Percentiles rank a stretch among this genome's conserved stretches.
Evolutionary conservation across 2,329 filamentous ascomycete genomes (phyloP).

Genomic region (Phyllosticta citriasiana): DNA sequence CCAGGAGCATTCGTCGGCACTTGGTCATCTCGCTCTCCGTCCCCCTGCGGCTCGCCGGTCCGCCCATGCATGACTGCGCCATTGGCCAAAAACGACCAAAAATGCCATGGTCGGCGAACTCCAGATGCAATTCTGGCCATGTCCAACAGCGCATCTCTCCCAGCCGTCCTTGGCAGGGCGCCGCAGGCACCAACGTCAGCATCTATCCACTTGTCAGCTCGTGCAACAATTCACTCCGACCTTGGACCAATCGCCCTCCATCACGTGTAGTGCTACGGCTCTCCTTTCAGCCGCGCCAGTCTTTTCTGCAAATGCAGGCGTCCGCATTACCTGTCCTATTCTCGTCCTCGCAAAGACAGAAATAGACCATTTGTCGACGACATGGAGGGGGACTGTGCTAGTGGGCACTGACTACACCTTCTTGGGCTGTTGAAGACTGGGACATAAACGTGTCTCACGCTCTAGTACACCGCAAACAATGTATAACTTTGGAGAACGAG

Average conservation of each 20-base stretch:
- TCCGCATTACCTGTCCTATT: neutral
- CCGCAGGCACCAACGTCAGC: neutral
- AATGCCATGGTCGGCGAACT: neutral
- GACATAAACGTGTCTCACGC: neutral
- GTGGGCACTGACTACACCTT: neutral
- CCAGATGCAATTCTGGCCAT: neutral
- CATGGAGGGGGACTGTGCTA: neutral
- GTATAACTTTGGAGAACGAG: neutral
- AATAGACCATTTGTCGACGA: neutral
- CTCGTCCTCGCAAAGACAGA: neutral
- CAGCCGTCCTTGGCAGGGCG: neutral
- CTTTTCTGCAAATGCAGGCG: neutral
- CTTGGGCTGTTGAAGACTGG: too few relatives aligned
- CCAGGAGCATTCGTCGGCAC: neutral
- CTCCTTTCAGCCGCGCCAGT: neutral
- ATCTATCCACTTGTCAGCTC: neutral
- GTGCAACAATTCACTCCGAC: neutral
- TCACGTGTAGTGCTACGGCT: neutral
- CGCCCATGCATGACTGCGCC: neutral
- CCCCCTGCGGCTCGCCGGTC: neutral
- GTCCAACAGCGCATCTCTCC: neutral
- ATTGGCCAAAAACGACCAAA: neutral
- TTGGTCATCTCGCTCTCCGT: neutral
- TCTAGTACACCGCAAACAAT: neutral
- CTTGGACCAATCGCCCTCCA: neutral